Evolutionary conservation across 352 stramenopile species (phyloP).

Genomic region (Pythium folliculosum): DNA sequence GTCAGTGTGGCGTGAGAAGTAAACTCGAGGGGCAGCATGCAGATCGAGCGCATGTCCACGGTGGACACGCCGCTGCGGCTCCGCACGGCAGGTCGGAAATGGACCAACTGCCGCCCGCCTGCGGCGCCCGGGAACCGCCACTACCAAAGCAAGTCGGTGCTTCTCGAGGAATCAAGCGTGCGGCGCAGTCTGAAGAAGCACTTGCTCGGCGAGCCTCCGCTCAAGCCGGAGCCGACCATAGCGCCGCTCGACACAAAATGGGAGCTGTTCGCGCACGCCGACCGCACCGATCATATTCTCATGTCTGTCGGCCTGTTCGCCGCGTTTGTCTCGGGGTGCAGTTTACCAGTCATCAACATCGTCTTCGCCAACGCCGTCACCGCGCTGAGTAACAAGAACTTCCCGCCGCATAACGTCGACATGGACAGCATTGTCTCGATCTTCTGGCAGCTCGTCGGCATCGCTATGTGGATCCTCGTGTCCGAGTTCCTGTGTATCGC

Average conservation of each 20-base stretch:
- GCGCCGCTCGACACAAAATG: constrained; percentile 10
- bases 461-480: constrained; percentile 28
- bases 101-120: constrained; percentile 6
- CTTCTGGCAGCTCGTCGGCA: constrained; percentile 24
- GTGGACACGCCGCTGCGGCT: constrained; percentile 12
- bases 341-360: constrained; percentile 28
- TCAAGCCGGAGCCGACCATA: background rate
- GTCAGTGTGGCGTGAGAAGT: background rate
- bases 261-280: constrained; percentile 30
- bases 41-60: constrained; percentile 30
- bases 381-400: constrained; percentile 25
- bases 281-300: constrained; percentile 26
- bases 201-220: constrained; percentile 17
- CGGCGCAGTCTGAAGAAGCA: constrained; percentile 15
- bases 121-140: background rate
- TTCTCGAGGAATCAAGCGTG: constrained; percentile 8
- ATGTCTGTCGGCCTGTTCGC: constrained; percentile 25
- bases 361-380: constrained; percentile 30
- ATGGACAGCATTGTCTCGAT: constrained; percentile 27
- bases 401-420: constrained; percentile 25
- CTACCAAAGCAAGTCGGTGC: background rate
- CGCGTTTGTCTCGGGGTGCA: constrained; percentile 26
- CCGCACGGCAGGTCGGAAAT: constrained; percentile 5
- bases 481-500: constrained; percentile 30
- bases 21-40: constrained; percentile 12